Base-by-base conservation (phyloP, 495 filamentous ascomycete species). In the Glarea lozoyensis region DNA sequence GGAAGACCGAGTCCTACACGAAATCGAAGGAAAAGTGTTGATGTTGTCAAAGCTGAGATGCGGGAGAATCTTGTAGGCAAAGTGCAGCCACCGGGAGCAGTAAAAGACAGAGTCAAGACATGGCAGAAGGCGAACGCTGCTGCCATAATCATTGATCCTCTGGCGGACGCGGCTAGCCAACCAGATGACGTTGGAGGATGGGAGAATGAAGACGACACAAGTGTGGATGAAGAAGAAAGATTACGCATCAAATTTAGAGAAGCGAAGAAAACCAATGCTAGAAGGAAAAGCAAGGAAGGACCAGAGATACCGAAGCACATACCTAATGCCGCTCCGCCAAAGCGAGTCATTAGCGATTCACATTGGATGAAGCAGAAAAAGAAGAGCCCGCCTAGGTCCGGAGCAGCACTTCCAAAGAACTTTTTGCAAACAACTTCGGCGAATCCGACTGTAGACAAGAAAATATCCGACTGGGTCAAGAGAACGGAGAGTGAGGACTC, bases 261-360 rank as follows among this genome's bases (percentile, higher is more conserved):
- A 21, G 35, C 10, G 56, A 61, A 34, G 53, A 43, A 37, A 31
- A 19, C 32, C 33, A 40, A 36, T 17, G 49, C 42, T 2, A 48
- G 48, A 34, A 40, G 49, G 37, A 54, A 57, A 18, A 45, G 55
- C 3, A 60, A 51, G 17, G 45, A 53, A 17, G 45, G 53, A 3
- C 48, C 57, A 33, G 35, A 59, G 5, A 19, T 21, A 7, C 10
- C 35, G 16, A 37, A 37, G 22, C 10, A 66, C 37, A n/a, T n/a
- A n/a, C n/a, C n/a, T n/a, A 76, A 68, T 52, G 69, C 75, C 21
- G 47, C 56, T 15, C 85, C 85, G 4, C 78, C 79, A 52, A 90
- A 87, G 66, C 72, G 84, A 36, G 79, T 90, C 17, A 71, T 90
- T 16, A 88, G 84, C 52, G 85, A 90, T 60, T 77, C 79, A 29